Conservation (phyloP, 352 stramenopile genomes). For the Thalassiosira delicatula region DNA sequence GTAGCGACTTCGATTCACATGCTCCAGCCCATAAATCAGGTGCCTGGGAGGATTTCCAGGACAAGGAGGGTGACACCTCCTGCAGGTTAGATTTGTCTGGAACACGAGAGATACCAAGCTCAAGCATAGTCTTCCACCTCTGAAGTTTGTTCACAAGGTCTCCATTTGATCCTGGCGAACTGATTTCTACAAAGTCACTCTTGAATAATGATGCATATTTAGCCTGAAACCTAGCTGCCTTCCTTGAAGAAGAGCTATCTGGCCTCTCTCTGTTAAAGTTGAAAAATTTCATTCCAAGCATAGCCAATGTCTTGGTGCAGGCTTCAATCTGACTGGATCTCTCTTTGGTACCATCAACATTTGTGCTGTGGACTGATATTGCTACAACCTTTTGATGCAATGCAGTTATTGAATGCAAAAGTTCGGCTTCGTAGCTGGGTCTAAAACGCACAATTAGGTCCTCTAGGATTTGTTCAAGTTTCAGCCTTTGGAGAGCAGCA, state of each 20-base stretch:
- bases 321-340: constrained; percentile 37
- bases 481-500: no score
- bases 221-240: constrained; percentile 61
- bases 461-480: constrained; percentile 97
- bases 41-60: constrained; percentile 72
- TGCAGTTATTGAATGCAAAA: constrained; percentile 94
- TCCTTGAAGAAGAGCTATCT: constrained; percentile 46
- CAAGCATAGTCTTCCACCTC: constrained; percentile 81
- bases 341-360: constrained; percentile 51
- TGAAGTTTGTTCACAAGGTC: constrained; percentile 74
- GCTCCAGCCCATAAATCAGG: constrained; percentile 81
- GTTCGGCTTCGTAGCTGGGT: constrained; percentile 95
- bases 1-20: constrained; percentile 61
- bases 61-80: constrained; percentile 77
- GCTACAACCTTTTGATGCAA: constrained; percentile 88
- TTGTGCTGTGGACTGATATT: constrained; percentile 84
- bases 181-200: constrained; percentile 72
- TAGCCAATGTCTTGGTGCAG: constrained; percentile 58
- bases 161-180: neutral
- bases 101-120: constrained; percentile 72
- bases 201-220: constrained; percentile 71
- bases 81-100: constrained; percentile 71
- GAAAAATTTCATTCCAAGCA: constrained; percentile 65
- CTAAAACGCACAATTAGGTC: constrained; percentile 98
- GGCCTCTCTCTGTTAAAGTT: constrained; percentile 55